These are phyloP conservation scores for Epichloe bromicola DNA, from an alignment of 2,329 filamentous ascomycete genomes.

Conservation along the genomic window DNA sequence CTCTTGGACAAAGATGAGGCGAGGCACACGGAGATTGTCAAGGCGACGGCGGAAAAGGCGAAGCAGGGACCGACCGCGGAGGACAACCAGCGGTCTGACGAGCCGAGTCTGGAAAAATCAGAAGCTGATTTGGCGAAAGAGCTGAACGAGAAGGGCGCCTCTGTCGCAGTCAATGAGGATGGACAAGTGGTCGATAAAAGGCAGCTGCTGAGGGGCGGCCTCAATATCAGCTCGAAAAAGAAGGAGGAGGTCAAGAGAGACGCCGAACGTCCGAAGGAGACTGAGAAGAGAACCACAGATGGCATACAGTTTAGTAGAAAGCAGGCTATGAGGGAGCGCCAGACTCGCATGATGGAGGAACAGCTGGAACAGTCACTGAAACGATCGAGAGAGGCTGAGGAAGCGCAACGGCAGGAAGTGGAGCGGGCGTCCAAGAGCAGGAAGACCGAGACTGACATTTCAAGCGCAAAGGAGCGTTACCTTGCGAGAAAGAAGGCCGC, in stretches of 20 bases:
- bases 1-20: conserved; percentile 59
- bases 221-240: conserved; percentile 58
- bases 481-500: conserved; percentile 63
- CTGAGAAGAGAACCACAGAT: conserved; percentile 24
- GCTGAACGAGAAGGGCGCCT: conserved; percentile 47
- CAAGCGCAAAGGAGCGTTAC: conserved; percentile 67
- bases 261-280: conserved; percentile 13
- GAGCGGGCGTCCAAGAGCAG: conserved; percentile 59
- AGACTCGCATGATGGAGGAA: conserved; percentile 66
- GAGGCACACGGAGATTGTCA: conserved; percentile 55
- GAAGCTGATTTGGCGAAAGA: conserved; percentile 54
- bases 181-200: conserved; percentile 74
- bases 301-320: conserved; percentile 35
- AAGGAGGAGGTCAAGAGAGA: conserved; percentile 28
- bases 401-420: conserved; percentile 48
- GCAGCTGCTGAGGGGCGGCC: conserved; percentile 61
- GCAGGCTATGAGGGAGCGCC: conserved; percentile 59
- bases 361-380: conserved; percentile 65
- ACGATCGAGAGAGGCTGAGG: conserved; percentile 53
- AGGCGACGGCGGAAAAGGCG: conserved; percentile 46
- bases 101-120: conserved; percentile 38
- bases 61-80: conserved; percentile 23
- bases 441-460: conserved; percentile 66
- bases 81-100: conserved; percentile 16
- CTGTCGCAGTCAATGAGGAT: conserved; percentile 65